Conservation (phyloP, 306 rosid species). For the Purshia tridentata region DNA sequence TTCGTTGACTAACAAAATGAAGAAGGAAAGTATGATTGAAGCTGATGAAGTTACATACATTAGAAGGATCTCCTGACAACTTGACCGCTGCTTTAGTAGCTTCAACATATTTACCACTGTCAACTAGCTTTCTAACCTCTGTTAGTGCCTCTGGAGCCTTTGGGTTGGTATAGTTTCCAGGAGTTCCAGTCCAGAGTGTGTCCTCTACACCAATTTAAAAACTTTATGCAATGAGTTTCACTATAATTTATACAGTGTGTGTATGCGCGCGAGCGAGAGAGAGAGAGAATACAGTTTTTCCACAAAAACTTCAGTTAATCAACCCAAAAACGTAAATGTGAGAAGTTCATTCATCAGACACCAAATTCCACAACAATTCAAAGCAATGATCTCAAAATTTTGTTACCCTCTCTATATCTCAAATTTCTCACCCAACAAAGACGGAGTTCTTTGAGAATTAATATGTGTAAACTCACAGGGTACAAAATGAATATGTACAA, state of each 20-base stretch:
- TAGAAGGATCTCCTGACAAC: slow-evolving; percentile 63
- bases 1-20: neutral
- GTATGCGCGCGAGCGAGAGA: neutral
- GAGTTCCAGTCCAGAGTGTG: slow-evolving; percentile 91
- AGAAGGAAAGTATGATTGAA: slow-evolving; percentile 14
- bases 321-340: neutral
- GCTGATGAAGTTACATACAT: slow-evolving; percentile 45
- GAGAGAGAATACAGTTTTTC: neutral
- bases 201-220: slow-evolving; percentile 50
- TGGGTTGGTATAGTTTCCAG: slow-evolving; percentile 69
- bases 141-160: slow-evolving; percentile 65
- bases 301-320: neutral
- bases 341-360: neutral
- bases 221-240: neutral
- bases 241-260: too few relatives aligned
- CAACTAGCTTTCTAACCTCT: slow-evolving; percentile 79
- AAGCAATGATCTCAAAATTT: neutral
- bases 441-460: neutral
- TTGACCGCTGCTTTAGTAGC: slow-evolving; percentile 74
- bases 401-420: neutral
- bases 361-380: neutral
- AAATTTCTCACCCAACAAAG: neutral
- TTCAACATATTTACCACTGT: slow-evolving; percentile 57
- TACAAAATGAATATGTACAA: neutral
- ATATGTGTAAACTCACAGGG: neutral